phyloP scores from a whole-genome alignment of 768 basidiomycete species.

The Suillus occidentalis region DNA sequence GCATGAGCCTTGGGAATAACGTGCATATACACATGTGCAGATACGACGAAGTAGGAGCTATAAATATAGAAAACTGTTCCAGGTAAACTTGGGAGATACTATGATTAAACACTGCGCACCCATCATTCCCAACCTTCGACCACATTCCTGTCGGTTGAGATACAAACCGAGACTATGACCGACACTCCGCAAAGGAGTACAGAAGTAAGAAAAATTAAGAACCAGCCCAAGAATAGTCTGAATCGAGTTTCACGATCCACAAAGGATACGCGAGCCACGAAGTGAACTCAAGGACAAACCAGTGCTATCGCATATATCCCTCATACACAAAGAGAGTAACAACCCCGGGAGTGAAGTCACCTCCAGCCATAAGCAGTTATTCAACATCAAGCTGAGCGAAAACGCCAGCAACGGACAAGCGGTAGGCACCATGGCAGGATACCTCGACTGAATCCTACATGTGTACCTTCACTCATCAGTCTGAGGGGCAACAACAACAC shows the following conservation, averaged over 20 bases:
- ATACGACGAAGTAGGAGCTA: neutral
- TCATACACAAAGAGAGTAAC: constrained; percentile 19
- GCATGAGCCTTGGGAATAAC: too few species aligned
- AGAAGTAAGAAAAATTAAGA: constrained; percentile 8
- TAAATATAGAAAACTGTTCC: too few species aligned
- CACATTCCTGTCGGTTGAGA: neutral
- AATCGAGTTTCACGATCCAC: constrained; percentile 31
- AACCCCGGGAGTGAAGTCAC: neutral
- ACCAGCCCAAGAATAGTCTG: constrained; percentile 28
- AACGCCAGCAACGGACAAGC: neutral
- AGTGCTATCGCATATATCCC: constrained; percentile 9
- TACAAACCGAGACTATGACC: neutral
- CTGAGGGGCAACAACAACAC: neutral
- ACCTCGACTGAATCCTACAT: neutral
- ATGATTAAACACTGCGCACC: neutral
- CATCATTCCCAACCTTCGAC: neutral
- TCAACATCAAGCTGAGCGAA: too few species aligned
- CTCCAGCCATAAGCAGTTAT: neutral
- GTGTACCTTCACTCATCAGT: neutral
- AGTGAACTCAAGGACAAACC: constrained; percentile 29
- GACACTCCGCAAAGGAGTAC: constrained; percentile 10
- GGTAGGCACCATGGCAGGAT: neutral
- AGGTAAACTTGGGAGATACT: neutral
- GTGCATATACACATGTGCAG: neutral
- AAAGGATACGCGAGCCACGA: constrained; percentile 22